A percentile compares a stretch with the other conserved stretches of the same genome.
These are phyloP conservation scores for Lodderomyces parapsilosis DNA, from an alignment of 1,139 yeast genomes.

Conservation along the genomic window DNA sequence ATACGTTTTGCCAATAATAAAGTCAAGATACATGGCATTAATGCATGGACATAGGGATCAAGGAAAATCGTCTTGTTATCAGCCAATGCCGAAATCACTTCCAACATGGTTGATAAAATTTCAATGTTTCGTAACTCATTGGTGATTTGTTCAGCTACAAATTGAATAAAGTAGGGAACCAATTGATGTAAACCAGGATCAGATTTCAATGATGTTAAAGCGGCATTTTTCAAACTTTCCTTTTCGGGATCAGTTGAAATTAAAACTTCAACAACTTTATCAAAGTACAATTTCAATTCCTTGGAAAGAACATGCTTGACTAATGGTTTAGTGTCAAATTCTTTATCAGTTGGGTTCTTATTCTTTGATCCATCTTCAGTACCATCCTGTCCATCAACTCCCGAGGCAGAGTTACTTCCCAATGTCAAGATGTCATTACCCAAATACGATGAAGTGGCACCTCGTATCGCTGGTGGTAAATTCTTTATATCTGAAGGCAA, in stretches of 20 bases:
- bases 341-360: conserved; percentile 40
- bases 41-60: conserved; percentile 94
- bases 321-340: conserved; percentile 81
- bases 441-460: conserved; percentile 56
- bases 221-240: conserved; percentile 69
- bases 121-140: conserved; percentile 77
- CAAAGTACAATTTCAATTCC: conserved; percentile 90
- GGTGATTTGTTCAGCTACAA: conserved; percentile 93
- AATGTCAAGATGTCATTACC: conserved; percentile 42
- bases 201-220: conserved; percentile 75
- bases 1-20: conserved; percentile 83
- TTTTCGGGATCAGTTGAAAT: conserved; percentile 57
- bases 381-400: conserved; percentile 19
- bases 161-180: conserved; percentile 94
- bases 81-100: conserved; percentile 81
- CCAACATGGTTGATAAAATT: conserved; percentile 82
- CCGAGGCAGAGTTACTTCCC: conserved; percentile 16
- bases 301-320: conserved; percentile 96
- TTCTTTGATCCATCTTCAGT: conserved; percentile 13
- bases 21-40: conserved; percentile 94
- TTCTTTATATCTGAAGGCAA: conserved; percentile 69
- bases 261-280: conserved; percentile 81
- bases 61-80: conserved; percentile 84
- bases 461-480: conserved; percentile 66
- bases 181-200: conserved; percentile 97